Percentiles rank a stretch among this genome's conserved stretches.
Conservation (phyloP, 2,329 filamentous ascomycete genomes). For the Verticillium nubilum region DNA sequence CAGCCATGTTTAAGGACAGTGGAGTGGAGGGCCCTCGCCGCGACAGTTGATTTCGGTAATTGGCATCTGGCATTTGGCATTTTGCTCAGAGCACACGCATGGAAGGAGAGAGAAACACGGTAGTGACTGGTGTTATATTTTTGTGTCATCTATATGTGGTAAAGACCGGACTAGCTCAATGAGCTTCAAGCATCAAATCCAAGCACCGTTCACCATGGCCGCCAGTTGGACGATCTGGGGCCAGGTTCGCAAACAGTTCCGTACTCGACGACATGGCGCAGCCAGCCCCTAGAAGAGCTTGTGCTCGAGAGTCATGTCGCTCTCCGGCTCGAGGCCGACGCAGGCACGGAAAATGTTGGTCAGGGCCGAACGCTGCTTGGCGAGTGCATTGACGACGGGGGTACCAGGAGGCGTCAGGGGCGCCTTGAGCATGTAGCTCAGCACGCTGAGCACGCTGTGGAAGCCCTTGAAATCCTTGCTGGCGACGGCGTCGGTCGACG, state of each 20-base stretch:
- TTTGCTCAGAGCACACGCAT: too few relatives aligned
- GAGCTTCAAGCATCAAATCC: background rate
- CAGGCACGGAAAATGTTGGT: conserved; percentile 99
- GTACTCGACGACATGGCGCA: background rate
- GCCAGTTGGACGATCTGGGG: background rate
- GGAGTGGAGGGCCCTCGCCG: too few relatives aligned
- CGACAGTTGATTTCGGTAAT: background rate
- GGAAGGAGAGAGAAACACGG: background rate
- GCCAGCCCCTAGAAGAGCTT: conserved; percentile 70
- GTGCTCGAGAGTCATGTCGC: conserved; percentile 98
- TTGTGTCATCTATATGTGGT: background rate
- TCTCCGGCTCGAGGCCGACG: conserved; percentile 93
- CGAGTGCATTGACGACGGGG: conserved; percentile 89
- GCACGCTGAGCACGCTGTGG: conserved; percentile 92
- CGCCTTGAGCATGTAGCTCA: conserved; percentile 99
- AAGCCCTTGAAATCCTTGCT: conserved; percentile 79
- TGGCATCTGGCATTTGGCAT: too few relatives aligned
- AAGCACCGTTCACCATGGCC: background rate
- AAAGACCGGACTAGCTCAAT: background rate
- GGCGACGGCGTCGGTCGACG: conserved; percentile 42
- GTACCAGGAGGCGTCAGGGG: conserved; percentile 91
- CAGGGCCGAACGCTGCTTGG: conserved; percentile 90
- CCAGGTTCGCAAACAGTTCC: background rate
- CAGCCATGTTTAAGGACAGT: background rate
- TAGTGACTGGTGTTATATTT: background rate